Evolutionary conservation across 176 grass and related monocot species (phyloP), one percentile per base, ranked within the genome.

Genomic region (Tillandsia leiboldiana): DNA sequence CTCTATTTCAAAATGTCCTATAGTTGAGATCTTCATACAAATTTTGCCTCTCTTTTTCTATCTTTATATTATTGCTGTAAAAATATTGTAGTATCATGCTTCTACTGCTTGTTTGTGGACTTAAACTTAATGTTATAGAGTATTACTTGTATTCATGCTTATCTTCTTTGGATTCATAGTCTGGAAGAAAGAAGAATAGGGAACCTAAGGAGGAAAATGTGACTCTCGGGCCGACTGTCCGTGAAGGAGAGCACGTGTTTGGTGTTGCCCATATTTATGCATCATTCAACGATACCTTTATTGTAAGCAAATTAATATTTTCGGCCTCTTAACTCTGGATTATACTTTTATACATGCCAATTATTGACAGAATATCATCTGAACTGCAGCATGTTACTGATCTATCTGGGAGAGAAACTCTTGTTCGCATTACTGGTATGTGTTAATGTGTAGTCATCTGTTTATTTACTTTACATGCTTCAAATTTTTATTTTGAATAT

Each of bases 201-300:
- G 86, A 89, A 59, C 80, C 90, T 51, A 94, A 94, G 83, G 90
- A 89, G 80, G 90, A 94, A 50, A 84, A 89, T 48, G 86, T 89
- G 53, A 93, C 90, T 9, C 86, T 94, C 63, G 90, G 86, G 0
- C 90, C 90, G 0, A 26, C 90, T 8, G 86, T 89, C 13, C 86
- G 90, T 27, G 90, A 94, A 28, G 90, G 90, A 1, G 86, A 94
- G 75, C 54, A 87, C 27, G 90, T 72, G 15, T 87, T 94, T 68
- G 83, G 90, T 49, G 86, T 94, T 42, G 90, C 86, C 15, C 90
- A 70, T 64, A 82, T 94, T 73, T 94, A 84, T 65, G 90, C 86
- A 12, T 94, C 90, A 11, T 94, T 94, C 83, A 94, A 94, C 14
- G 90, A 94, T 63, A 94, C 86, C 9, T 94, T 94, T 26, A 87